Evolutionary conservation across 257 asterid genomes (phyloP).

Genomic region (Ilex aquifolium): DNA sequence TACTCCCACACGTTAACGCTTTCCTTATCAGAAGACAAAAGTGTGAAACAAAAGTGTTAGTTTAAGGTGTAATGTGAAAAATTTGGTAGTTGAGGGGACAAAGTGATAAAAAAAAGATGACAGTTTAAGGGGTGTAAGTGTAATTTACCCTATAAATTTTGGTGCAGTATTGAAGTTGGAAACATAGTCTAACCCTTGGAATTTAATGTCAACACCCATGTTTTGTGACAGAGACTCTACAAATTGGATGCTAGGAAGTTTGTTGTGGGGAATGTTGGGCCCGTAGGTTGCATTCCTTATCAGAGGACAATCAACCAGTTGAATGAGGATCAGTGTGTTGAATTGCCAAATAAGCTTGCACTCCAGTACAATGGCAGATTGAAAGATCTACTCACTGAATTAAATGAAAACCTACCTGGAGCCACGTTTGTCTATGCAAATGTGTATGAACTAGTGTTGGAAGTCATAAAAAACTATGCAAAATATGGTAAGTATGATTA

Average conservation of each 20-base stretch:
- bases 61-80: too few relatives aligned
- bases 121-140: too few relatives aligned
- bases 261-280: constrained; percentile 80
- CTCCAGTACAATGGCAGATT: constrained; percentile 59
- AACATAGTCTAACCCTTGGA: too few relatives aligned
- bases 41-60: too few relatives aligned
- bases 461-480: constrained; percentile 62
- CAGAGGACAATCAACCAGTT: constrained; percentile 75
- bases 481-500: constrained; percentile 45
- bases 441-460: constrained; percentile 88
- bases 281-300: constrained; percentile 93
- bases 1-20: too few relatives aligned
- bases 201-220: too few relatives aligned
- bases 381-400: constrained; percentile 52
- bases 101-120: too few relatives aligned
- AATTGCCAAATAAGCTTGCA: constrained; percentile 75
- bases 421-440: constrained; percentile 76
- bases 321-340: constrained; percentile 55
- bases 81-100: too few relatives aligned
- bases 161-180: too few relatives aligned
- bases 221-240: constrained; percentile 57
- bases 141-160: too few relatives aligned
- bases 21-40: too few relatives aligned
- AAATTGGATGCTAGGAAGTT: constrained; percentile 77
- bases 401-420: constrained; percentile 55